Evolutionary conservation across 2,329 filamentous ascomycete species (phyloP), one percentile per base, ranked within the genome.

Genomic region (Hymenoscyphus infarciens): DNA sequence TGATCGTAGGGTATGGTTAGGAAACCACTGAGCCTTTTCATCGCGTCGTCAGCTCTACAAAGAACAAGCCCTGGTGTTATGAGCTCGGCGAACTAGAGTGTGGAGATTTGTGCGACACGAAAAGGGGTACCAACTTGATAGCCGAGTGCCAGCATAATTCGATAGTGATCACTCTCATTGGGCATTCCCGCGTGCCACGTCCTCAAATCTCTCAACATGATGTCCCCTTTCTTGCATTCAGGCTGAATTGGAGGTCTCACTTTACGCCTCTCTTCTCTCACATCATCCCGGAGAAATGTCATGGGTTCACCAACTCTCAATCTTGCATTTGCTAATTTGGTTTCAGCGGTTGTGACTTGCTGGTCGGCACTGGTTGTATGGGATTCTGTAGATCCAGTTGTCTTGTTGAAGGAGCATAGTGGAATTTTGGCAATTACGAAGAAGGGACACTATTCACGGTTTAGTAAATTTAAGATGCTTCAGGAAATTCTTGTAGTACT

Each of bases 101-200:
- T 22, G 19, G 52, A 33, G 7, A 57, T 29, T 19, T 5, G 19
- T 42, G 27, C 35, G 25, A 45, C 16, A 27, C 22, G 42, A 45
- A 61, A 63, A 59, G 22, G 35, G 53, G 22, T 35, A 56, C 65
- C 3, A 49, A 72, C 69, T 59, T 71, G 67, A 62, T 70, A 72
- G 8, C 70, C 67, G 76, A 83, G 79, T 38, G 82, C 83, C n/a
- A 87, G 72, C 84, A 87, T 86, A 19, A 86, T 78, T 29, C 83
- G 74, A 16, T 81, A 77, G 6, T 79, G 74, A 4, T 77, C 72
- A 1, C 80, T 81, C 52, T 73, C 68, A 67, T 88, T 87, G 1
- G 84, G 84, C 81, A 86, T 85, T 0, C 85, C 85, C 0, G 83
- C 84, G 70, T 88, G 85, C 85, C 85, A 88, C 5, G 87, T 78